Base-by-base conservation (phyloP, 2,329 filamentous ascomycete species). In the Ophiostoma himal-ulmi region DNA sequence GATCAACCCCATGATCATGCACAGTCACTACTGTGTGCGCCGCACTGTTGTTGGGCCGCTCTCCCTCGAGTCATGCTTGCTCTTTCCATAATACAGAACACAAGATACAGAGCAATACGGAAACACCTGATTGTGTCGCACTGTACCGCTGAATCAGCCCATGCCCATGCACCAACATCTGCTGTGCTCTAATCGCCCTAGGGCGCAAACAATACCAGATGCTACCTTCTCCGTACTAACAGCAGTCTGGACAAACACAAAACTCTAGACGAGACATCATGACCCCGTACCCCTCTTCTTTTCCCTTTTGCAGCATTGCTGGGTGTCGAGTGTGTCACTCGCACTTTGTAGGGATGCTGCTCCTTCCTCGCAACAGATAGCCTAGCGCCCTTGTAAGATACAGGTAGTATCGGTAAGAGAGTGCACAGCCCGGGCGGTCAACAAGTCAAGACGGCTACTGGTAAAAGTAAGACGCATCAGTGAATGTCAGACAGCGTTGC, bases 231-330 rank as follows among this genome's bases (percentile, higher is more conserved):
- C 57, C 57, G 57, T 62, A 62, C 57, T 62, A 62, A 34, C 57
- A 62, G 11, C 26, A 30, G 20, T 62, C 57, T 30, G 57, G 26
- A 62, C 26, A 62, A 54, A 54, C 57, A 62, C 57, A 62, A 62
- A 62, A 62, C 57, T 20, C 13, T 11, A 26, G 57, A 62, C 57
- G 57, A 62, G 8, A 62, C 57, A 60, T 60, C 11, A 5, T 14
- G 57, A 62, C 57, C 34, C 57, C 57, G 57, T 62, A 17, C 57
- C 57, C 57, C 57, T 62, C 57, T 62, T 60, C 52, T 54, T 11
- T 54, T 10, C n/a, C 34, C 20, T 34, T 30, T 30, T 60, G 48
- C 30, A 30, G 30, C 30, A 30, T 30, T 30, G 30, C 30, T 30
- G 30, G 30, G 30, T 52, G 44, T 44, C 39, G 30, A 44, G 7